Evolutionary conservation across 2,329 filamentous ascomycete genomes (phyloP), one percentile per base, ranked within the genome.

Genomic region (Neofusicoccum laricinum): DNA sequence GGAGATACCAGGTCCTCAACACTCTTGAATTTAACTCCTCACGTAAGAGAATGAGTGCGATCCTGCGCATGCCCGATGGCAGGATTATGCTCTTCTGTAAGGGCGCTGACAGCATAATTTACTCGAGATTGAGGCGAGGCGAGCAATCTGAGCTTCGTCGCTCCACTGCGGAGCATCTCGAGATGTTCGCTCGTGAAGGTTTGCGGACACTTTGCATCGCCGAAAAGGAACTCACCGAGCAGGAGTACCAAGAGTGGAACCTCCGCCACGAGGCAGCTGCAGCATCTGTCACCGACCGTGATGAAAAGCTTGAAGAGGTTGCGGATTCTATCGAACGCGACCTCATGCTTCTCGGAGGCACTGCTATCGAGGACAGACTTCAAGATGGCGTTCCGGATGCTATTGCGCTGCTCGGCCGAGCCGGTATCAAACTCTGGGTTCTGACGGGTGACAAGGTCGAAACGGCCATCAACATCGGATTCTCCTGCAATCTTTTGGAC

Each of bases 401-500:
- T 0, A 99, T 99, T 71, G 91, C 90, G 58, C 81, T 99, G 49
- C 87, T 99, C 61, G 94, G 90, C 34, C 88, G 93, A 72, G 95
- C 95, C 62, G 96, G 96, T 75, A 97, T 99, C 78, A 99, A 99
- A 79, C 86, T 99, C 7, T 99, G 95, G 95, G 95, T 99, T 62
- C 81, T 99, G 68, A 99, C 95, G 15, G 95, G 96, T 68, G 95
- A 99, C 83, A 99, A 98, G 79, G 94, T 98, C 36, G 95, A 99
- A 79, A 99, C 95, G 25, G 95, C 96, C 65, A 99, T 99, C 87
- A 99, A 99, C 80, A 99, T 99, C 74, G 95, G 95, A 2, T 99
- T 98, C 79, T 99, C 96, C 11, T 99, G 96, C 82, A 99, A 99
- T 71, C 84, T 99, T 36, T 86, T 99, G 63, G 93, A 94, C 78